Conservation (phyloP, 106 monocot genomes). For the Narthecium ossifragum region DNA sequence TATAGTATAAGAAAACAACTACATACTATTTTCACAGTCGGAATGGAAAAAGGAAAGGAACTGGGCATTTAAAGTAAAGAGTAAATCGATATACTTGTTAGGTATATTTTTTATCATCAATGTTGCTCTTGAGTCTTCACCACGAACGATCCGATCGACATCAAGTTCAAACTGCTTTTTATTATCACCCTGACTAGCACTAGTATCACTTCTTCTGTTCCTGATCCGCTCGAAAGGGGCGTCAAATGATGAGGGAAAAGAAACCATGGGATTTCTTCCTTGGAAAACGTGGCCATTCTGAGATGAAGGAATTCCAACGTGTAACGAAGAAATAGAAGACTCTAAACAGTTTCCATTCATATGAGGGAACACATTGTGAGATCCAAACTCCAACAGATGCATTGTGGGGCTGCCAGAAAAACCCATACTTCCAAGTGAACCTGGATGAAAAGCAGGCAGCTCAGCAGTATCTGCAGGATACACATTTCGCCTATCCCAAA, state of each 20-base stretch:
- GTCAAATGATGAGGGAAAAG: conserved; percentile 31
- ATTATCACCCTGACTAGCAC: conserved; percentile 36
- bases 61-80: background rate
- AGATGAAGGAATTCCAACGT: conserved; percentile 25
- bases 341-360: conserved; percentile 26
- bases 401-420: conserved; percentile 16
- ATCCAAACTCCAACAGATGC: conserved; percentile 18
- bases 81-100: conserved; percentile 44
- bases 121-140: conserved; percentile 60
- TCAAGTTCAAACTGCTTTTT: conserved; percentile 74
- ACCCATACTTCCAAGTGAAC: conserved; percentile 31
- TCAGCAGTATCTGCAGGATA: conserved; percentile 14
- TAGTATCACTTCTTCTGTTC: conserved; percentile 44
- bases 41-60: background rate
- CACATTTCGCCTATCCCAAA: conserved; percentile 28
- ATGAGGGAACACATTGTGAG: conserved; percentile 22
- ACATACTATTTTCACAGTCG: background rate
- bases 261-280: conserved; percentile 31
- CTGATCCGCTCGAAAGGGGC: conserved; percentile 45
- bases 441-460: conserved; percentile 21
- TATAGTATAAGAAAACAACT: background rate
- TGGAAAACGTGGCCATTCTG: conserved; percentile 32
- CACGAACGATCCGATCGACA: conserved; percentile 45
- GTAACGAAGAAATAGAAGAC: conserved; percentile 18
- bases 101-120: conserved; percentile 82